Conservation (phyloP, 805 yeast genomes). For the Jamesozyma lodderae region DNA sequence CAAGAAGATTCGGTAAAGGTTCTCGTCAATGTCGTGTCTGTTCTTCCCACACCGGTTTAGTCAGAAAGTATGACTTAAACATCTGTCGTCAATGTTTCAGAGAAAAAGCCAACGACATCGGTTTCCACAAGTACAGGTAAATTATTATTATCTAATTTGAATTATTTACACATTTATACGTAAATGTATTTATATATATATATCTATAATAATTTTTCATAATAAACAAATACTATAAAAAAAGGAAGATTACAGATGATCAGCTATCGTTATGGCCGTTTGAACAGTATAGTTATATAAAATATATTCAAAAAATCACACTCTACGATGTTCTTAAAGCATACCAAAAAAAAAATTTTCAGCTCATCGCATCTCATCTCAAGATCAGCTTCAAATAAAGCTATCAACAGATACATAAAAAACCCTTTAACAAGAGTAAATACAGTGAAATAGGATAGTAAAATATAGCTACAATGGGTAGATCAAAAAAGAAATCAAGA, state of each 20-base stretch:
- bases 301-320: neutral
- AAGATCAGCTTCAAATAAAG: too few species aligned
- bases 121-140: slow-evolving; percentile 98
- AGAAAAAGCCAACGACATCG: slow-evolving; percentile 97
- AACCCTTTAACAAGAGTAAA: neutral
- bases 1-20: slow-evolving; percentile 99
- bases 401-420: too few species aligned
- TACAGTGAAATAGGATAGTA: neutral
- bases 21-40: slow-evolving; percentile 99
- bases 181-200: neutral
- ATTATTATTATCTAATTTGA: slow-evolving; percentile 7
- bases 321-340: neutral
- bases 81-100: slow-evolving; percentile 99
- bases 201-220: neutral
- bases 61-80: slow-evolving; percentile 99
- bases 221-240: too few species aligned
- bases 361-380: slow-evolving; percentile 14
- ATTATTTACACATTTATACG: neutral
- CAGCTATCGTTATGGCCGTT: too few species aligned
- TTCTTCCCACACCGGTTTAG: slow-evolving; percentile 96
- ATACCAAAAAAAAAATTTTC: slow-evolving; percentile 4
- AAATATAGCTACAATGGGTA: slow-evolving; percentile 56
- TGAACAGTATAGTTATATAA: too few species aligned
- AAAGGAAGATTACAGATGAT: too few species aligned
- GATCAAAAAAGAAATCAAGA: slow-evolving; percentile 60